phyloP scores from a whole-genome alignment of 768 basidiomycete genomes.

The Arthromyces matolae region DNA sequence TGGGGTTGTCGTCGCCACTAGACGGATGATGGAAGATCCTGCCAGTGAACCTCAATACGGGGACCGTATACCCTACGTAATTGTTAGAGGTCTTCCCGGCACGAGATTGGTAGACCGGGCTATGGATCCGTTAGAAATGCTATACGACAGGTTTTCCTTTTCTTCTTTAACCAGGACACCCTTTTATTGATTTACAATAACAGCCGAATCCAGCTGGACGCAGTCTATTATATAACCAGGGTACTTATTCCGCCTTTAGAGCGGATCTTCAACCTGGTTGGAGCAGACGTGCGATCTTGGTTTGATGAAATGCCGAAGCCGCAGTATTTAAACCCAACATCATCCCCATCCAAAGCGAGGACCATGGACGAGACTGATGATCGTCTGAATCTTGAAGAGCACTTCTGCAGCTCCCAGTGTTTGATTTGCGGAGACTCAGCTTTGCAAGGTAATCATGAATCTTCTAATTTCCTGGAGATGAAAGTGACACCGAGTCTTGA shows the following conservation, averaged over 20 bases:
- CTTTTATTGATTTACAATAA: not conserved
- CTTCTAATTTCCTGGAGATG: not conserved
- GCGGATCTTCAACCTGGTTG: constrained; percentile 87
- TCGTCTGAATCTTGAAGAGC: constrained; percentile 62
- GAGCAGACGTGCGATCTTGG: constrained; percentile 85
- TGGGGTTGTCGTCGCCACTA: constrained; percentile 84
- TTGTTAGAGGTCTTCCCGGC: constrained; percentile 61
- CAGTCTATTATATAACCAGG: constrained; percentile 80
- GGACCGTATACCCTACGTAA: constrained; percentile 90
- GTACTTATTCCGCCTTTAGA: constrained; percentile 89
- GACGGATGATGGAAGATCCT: constrained; percentile 68
- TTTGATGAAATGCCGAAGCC: constrained; percentile 81
- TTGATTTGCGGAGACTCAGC: constrained; percentile 60
- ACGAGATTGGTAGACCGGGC: constrained; percentile 72
- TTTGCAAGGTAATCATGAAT: constrained; percentile 40
- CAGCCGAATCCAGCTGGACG: constrained; percentile 77
- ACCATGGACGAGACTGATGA: constrained; percentile 27
- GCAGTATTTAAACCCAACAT: constrained; percentile 29
- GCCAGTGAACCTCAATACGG: constrained; percentile 88
- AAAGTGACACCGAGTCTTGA: not conserved
- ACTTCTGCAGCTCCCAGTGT: constrained; percentile 71
- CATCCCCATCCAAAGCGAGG: constrained; percentile 23
- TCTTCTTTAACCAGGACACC: not conserved
- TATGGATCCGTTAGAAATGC: constrained; percentile 65
- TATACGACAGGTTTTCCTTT: constrained; percentile 53